Evolutionary conservation across 2,329 filamentous ascomycete species (phyloP).

Genomic region (Cladosporium sp.): DNA sequence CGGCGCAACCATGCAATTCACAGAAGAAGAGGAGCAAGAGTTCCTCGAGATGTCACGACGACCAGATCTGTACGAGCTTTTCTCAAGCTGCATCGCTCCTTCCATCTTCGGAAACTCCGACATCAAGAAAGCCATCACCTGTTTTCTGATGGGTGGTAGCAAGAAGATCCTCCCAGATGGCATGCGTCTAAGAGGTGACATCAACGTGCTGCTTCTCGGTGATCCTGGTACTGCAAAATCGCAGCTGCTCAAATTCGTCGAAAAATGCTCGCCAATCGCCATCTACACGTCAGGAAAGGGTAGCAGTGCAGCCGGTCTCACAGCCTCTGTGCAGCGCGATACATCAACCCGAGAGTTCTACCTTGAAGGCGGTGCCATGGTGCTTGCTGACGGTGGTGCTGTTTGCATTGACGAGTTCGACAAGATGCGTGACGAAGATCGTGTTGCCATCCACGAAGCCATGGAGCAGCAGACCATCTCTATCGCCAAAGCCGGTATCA

Average conservation of each 20-base stretch:
- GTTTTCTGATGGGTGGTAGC: constrained; percentile 86
- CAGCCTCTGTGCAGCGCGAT: constrained; percentile 93
- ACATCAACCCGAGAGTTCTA: constrained; percentile 93
- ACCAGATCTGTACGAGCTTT: constrained; percentile 87
- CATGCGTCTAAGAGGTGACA: constrained; percentile 96
- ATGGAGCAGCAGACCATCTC: constrained; percentile 99
- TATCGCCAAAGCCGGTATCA: constrained; percentile 97
- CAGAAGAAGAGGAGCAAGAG: constrained; percentile 95
- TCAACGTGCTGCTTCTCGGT: constrained; percentile 94
- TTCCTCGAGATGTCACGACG: constrained; percentile 87
- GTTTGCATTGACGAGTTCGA: constrained; percentile 99
- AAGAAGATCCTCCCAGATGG: constrained; percentile 98
- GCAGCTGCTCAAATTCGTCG: constrained; percentile 94
- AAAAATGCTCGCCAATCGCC: constrained; percentile 92
- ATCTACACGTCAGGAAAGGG: constrained; percentile 99
- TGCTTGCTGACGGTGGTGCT: constrained; percentile 91
- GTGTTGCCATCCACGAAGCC: constrained; percentile 97
- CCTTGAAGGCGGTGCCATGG: constrained; percentile 97
- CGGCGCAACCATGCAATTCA: constrained; percentile 67
- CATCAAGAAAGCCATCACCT: constrained; percentile 97
- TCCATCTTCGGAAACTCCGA: constrained; percentile 96
- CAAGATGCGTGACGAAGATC: constrained; percentile 98
- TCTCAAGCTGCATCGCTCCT: constrained; percentile 89
- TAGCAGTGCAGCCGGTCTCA: constrained; percentile 94
- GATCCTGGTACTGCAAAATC: constrained; percentile 98